Evolutionary conservation across 176 grass and related monocot genomes (phyloP).

Genomic region (Pontederia crassipes): DNA sequence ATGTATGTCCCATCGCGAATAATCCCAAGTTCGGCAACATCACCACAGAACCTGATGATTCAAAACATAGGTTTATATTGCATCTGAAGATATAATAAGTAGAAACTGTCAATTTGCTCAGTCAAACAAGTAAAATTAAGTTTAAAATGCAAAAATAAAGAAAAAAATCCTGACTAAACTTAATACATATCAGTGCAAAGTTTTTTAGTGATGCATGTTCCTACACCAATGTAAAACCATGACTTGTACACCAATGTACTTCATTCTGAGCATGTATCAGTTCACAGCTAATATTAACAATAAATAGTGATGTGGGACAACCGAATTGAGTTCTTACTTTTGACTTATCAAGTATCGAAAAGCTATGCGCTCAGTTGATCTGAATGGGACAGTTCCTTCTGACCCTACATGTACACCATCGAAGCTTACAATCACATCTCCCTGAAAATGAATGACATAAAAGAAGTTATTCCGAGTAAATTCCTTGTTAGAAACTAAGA

Average conservation of each 20-base stretch:
- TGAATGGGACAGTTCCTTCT: slow-evolving; percentile 94
- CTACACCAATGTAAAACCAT: too few species aligned
- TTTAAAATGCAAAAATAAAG: too few species aligned
- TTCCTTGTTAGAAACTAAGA: too few species aligned
- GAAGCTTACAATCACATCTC: slow-evolving; percentile 97
- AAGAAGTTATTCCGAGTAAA: too few species aligned
- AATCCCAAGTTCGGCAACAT: slow-evolving; percentile 82
- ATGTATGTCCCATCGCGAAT: slow-evolving; percentile 68
- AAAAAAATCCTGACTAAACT: too few species aligned
- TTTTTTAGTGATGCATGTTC: too few species aligned
- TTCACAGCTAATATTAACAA: not conserved
- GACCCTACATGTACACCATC: slow-evolving; percentile 69
- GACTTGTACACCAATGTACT: too few species aligned
- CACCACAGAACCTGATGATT: slow-evolving; percentile 69
- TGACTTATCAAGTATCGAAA: slow-evolving; percentile 95
- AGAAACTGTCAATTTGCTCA: not conserved
- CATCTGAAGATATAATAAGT: not conserved
- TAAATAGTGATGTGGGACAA: slow-evolving; percentile 11
- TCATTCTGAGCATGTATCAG: too few species aligned
- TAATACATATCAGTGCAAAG: too few species aligned
- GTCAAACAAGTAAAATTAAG: too few species aligned
- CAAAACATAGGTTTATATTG: slow-evolving; percentile 5
- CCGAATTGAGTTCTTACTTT: slow-evolving; percentile 50
- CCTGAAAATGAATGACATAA: slow-evolving; percentile 39
- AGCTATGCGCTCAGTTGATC: slow-evolving; percentile 85